Evolutionary conservation across 2,329 filamentous ascomycete species (phyloP).

Genomic region (Ceratocystis destructans): DNA sequence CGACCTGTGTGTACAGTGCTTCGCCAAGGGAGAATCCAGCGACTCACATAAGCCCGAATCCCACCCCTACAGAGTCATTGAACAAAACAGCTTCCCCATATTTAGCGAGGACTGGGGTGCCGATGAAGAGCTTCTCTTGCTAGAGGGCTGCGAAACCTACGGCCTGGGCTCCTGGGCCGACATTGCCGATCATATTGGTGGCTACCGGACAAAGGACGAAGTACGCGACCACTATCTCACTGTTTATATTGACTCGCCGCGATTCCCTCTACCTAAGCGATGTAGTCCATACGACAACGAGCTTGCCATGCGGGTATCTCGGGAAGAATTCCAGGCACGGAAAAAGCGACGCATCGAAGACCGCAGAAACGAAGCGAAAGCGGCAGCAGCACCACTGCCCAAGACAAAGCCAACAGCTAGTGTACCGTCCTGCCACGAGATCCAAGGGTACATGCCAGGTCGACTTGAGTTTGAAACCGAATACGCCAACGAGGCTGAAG

Average conservation of each 20-base stretch:
- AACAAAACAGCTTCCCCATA: slow-evolving; percentile 96
- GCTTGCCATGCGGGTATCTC: slow-evolving; percentile 64
- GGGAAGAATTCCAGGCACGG: slow-evolving; percentile 81
- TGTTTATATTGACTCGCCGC: slow-evolving; percentile 69
- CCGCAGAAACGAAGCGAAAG: slow-evolving; percentile 73
- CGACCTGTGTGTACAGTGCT: slow-evolving; percentile 92
- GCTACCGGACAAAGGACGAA: slow-evolving; percentile 87
- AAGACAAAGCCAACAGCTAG: slow-evolving; percentile 94
- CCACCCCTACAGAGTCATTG: slow-evolving; percentile 85
- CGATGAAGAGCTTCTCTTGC: slow-evolving; percentile 82
- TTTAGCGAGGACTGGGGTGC: slow-evolving; percentile 93
- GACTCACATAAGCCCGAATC: slow-evolving; percentile 75
- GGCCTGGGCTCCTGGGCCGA: slow-evolving; percentile 95
- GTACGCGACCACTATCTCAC: slow-evolving; percentile 87
- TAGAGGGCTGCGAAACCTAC: slow-evolving; percentile 93
- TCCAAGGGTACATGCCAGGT: slow-evolving; percentile 97
- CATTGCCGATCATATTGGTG: slow-evolving; percentile 94
- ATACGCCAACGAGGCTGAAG: slow-evolving; percentile 94
- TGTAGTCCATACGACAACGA: slow-evolving; percentile 71
- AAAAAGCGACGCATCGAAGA: slow-evolving; percentile 93
- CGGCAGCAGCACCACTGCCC: slow-evolving; percentile 66
- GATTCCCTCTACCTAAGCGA: slow-evolving; percentile 74
- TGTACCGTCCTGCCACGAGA: slow-evolving; percentile 92
- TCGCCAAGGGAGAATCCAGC: slow-evolving; percentile 65
- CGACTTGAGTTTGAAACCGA: slow-evolving; percentile 95